A percentile compares a stretch with the other conserved stretches of the same genome.
These are phyloP conservation scores for Vigna angularis DNA, from an alignment of 306 rosid genomes.

Conservation along the genomic window DNA sequence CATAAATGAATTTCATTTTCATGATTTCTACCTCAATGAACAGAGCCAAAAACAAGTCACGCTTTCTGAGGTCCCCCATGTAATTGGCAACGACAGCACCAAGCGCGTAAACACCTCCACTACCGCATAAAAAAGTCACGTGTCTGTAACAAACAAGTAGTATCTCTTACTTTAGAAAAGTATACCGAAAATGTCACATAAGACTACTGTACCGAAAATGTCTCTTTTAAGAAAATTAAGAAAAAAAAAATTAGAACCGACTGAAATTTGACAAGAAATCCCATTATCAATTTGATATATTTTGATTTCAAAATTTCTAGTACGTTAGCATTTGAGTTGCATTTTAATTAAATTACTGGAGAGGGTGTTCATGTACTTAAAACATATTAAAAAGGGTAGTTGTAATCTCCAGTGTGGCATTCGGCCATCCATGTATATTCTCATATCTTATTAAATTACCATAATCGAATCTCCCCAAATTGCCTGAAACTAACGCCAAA, in stretches of 20 bases:
- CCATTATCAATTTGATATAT: too few species aligned
- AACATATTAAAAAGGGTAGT: too few species aligned
- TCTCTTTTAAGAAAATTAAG: background rate
- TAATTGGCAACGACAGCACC: conserved; percentile 82
- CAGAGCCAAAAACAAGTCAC: conserved; percentile 65
- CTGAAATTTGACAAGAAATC: too few species aligned
- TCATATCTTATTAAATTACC: background rate
- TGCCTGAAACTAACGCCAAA: conserved; percentile 8
- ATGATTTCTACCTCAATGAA: conserved; percentile 67
- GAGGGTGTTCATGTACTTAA: too few species aligned
- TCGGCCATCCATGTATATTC: background rate
- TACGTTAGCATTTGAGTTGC: too few species aligned
- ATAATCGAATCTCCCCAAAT: background rate
- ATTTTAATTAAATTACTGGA: too few species aligned
- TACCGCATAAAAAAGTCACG: conserved; percentile 84
- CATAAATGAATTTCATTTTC: background rate
- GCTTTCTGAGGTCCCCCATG: conserved; percentile 67
- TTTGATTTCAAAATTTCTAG: too few species aligned
- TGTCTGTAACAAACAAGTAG: conserved; percentile 56
- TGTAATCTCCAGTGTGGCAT: background rate
- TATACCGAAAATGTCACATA: background rate
- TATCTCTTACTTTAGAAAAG: background rate
- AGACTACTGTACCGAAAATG: background rate
- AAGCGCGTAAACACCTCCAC: conserved; percentile 78
- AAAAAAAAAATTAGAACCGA: too few species aligned